phyloP scores from a whole-genome alignment of 2,329 filamentous ascomycete species.

The Pseudocercospora pini-densiflorae region DNA sequence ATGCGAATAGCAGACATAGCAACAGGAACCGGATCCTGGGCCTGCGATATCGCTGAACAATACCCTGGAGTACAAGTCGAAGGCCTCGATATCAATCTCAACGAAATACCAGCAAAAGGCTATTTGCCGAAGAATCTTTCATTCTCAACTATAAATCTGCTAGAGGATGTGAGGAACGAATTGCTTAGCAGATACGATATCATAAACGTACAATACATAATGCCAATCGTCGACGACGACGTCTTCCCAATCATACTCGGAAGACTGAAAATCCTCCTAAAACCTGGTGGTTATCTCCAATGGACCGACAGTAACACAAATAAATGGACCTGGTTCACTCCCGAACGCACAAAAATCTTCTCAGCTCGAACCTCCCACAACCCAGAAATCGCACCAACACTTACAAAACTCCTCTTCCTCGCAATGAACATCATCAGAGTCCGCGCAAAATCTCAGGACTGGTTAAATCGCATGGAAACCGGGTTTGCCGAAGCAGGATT shows the following conservation, averaged over 20 bases:
- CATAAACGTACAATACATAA: constrained; percentile 8
- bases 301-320: constrained; percentile 12
- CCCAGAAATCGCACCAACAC: neutral
- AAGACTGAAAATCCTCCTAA: constrained; percentile 1
- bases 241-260: neutral
- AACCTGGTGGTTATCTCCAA: constrained; percentile 14
- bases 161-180: neutral
- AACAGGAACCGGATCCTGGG: constrained; percentile 13
- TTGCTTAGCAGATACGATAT: constrained; percentile 7
- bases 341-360: neutral
- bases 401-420: neutral
- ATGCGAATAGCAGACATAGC: constrained; percentile 13
- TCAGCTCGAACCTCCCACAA: neutral
- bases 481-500: neutral
- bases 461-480: neutral
- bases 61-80: neutral
- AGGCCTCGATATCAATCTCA: constrained; percentile 12
- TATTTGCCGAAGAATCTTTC: constrained; percentile 8
- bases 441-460: neutral
- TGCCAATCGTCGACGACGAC: constrained; percentile 3
- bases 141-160: constrained; percentile 2
- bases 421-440: neutral
- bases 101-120: constrained; percentile 7
- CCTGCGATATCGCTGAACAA: constrained; percentile 11
- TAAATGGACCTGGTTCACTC: neutral